Base-by-base conservation (phyloP, 2,329 filamentous ascomycete species). In the Orbilia ellipsospora region DNA sequence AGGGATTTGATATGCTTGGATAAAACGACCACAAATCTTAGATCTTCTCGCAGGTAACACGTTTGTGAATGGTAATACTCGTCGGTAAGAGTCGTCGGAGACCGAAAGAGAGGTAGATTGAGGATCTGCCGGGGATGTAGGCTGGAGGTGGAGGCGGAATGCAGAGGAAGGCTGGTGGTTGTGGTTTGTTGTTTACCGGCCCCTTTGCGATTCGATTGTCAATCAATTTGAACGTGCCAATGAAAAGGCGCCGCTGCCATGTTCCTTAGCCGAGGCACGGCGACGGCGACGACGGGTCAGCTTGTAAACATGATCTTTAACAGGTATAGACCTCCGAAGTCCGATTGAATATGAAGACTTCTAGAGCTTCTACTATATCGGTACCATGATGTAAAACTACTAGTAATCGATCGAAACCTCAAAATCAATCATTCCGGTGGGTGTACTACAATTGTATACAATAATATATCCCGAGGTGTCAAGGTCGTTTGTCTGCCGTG, bases 181-280 rank as follows among this genome's bases (percentile, higher is more conserved):
- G 26, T 54, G 28, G 70, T 55, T 36, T 36, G 70, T 75, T 75
- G 70, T 75, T 75, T 75, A 69, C 72, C 72, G 59, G 64, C 72
- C 72, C 64, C 64, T 69, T 75, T 68, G 69, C 63, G 70, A 65
- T 54, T 63, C 15, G 60, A 52, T 48, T 48, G 44, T 15, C 44
- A 48, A 48, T 18, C 31, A 36, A 36, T 36, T 36, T 13, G 64
- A 75, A 65, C 72, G 72, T 75, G 72, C 70, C 63, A 66, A 51
- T 57, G 40, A 16, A 36, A 36, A 36, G 31, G 31, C 31, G 31
- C 31, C 31, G 31, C 31, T 36, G 44, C 44, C 44, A n/a, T 48
- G 3, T 13, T 48, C 16, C 44, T 48, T 48, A 75, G 64, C 72
- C 72, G 72, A 75, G 72, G 72, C 72, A 54, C 52, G 57, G 61